Base-by-base conservation (phyloP, 75 land plant species). In the Chamaecyparis obtusa region DNA sequence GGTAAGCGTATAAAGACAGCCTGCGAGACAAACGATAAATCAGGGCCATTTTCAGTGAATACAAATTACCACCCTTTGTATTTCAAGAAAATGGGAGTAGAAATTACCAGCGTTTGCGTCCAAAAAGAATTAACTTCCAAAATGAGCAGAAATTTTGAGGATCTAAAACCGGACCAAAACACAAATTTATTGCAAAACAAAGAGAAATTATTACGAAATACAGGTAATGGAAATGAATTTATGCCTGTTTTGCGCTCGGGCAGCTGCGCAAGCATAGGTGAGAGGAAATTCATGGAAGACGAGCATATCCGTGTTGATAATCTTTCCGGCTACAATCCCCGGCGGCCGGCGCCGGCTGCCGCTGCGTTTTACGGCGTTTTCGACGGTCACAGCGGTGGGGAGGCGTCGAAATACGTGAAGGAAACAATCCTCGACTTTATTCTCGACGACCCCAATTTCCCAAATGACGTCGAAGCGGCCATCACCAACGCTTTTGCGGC, bases 301-400 rank as follows among this genome's bases (percentile, higher is more conserved):
- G 90, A 90, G 56, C 92, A 87, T 83, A 89, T 93, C 30, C 88
- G 91, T 24, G 64, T 93, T 9, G 93, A 93, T 87, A 87, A 92
- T 87, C 81, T 93, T 17, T 36, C 36, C 69, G 84, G 16, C 51
- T 37, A 30, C 44, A 11, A 71, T 11, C 39, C 44, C 27, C 14
- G 39, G 44, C 36, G 82, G 35, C 89, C 86, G 33, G 67, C 82
- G 17, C 89, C 92, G 48, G 91, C 89, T 64, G 94, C 93, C 15
- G 55, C 55, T 51, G 55, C 55, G 16, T 95, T 92, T 88, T 95
- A 95, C 89, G 96, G 96, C 90, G 95, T 96, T 16, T 96, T 96
- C 90, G 98, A 96, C 90, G 98, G 98, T 21, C 98, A 96, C 90
- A 91, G 88, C 43, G 98, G 98, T 2, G 84, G 79, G 41, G 95